Conservation (phyloP, 257 asterid species). For the Ligustrum vulgare region DNA sequence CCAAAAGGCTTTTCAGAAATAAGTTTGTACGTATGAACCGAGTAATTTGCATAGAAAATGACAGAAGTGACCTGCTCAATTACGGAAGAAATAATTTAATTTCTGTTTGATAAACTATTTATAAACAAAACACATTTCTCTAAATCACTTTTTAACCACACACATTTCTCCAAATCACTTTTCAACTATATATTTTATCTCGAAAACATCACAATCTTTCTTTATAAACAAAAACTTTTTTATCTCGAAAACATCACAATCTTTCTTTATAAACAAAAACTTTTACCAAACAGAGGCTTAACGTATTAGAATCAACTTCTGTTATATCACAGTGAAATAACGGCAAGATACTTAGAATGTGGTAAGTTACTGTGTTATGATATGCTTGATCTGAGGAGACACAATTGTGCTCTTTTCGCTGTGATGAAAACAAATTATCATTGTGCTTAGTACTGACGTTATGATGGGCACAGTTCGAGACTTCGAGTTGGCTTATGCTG, state of each 20-base stretch:
- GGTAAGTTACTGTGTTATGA: not conserved
- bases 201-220: no score
- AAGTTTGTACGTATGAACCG: not conserved
- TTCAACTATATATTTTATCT: no score
- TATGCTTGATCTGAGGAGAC: not conserved
- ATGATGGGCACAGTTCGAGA: not conserved
- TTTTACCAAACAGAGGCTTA: no score
- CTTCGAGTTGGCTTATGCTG: not conserved
- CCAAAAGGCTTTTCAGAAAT: not conserved
- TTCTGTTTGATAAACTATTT: no score
- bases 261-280: no score
- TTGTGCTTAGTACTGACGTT: not conserved
- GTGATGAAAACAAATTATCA: not conserved
- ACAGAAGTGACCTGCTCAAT: not conserved
- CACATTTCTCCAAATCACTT: no score
- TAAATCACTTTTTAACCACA: no score
- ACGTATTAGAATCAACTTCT: constrained; percentile 10
- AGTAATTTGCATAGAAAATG: not conserved
- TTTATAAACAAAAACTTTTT: no score
- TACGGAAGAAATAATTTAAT: not conserved
- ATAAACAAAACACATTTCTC: no score
- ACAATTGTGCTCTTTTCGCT: not conserved
- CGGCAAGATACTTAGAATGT: constrained; percentile 4
- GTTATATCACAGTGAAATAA: not conserved
- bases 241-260: no score